Conservation (phyloP, 768 basidiomycete genomes). For the Amanita rubescens region DNA sequence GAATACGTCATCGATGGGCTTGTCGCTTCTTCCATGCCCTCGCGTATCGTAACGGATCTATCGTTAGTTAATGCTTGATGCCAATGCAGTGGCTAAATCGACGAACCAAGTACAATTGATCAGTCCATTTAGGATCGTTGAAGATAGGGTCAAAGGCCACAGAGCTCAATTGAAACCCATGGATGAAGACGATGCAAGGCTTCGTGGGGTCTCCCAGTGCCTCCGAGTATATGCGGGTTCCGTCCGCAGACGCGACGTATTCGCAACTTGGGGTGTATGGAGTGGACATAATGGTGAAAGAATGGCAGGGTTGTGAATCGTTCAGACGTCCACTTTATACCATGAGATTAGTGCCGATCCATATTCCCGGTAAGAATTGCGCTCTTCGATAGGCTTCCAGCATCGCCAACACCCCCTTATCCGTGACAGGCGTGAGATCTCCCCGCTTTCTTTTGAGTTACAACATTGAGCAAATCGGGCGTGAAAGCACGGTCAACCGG, state of each 20-base stretch:
- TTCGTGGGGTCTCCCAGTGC: constrained; percentile 8
- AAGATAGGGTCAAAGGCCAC: constrained; percentile 1
- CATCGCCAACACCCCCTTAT: no score
- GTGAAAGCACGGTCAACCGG: no score
- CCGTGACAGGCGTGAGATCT: no score
- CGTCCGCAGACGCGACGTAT: constrained; percentile 6
- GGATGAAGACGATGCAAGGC: constrained; percentile 8
- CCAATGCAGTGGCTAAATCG: not conserved
- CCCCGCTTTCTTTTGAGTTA: no score
- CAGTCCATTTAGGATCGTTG: not conserved
- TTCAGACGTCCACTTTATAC: not conserved
- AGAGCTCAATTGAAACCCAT: constrained; percentile 1
- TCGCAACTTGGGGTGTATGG: not conserved
- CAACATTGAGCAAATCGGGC: no score
- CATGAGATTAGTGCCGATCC: no score
- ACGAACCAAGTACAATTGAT: not conserved
- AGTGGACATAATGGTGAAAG: not conserved
- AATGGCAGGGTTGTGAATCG: not conserved
- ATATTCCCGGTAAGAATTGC: no score
- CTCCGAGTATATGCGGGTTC: constrained; percentile 11
- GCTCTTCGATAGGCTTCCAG: no score
- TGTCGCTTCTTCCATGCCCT: constrained; percentile 26
- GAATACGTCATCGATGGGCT: constrained; percentile 17
- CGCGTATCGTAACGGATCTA: constrained; percentile 28
- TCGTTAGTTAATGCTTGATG: not conserved